Percentiles rank a stretch among this genome's conserved stretches.
Evolutionary conservation across 2,329 filamentous ascomycete genomes (phyloP).

Genomic region (Aspergillus chevalieri): DNA sequence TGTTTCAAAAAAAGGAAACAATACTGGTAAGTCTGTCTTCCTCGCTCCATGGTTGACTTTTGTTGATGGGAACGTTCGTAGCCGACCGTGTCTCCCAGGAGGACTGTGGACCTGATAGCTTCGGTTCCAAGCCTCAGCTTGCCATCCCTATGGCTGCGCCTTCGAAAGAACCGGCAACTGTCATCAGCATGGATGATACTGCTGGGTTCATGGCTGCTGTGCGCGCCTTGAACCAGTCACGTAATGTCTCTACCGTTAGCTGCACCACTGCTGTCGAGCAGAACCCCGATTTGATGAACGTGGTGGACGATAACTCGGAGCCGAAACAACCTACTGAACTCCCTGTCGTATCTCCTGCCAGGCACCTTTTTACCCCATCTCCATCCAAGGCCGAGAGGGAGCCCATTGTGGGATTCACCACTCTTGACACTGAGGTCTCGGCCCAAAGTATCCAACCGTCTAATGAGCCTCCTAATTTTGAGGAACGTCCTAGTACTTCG

Average conservation of each 20-base stretch:
- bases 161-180: background rate
- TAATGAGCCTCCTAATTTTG: background rate
- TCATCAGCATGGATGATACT: conserved; percentile 20
- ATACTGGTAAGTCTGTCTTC: background rate
- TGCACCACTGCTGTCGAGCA: background rate
- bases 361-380: background rate
- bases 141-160: background rate
- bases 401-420: background rate
- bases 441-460: background rate
- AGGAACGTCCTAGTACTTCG: background rate
- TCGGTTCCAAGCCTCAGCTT: background rate
- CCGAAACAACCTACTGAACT: background rate
- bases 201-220: conserved; percentile 23
- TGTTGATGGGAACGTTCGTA: background rate
- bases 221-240: conserved; percentile 11
- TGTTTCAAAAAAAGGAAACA: background rate
- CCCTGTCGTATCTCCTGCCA: background rate
- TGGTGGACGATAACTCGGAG: background rate
- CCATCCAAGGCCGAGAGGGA: background rate
- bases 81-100: background rate
- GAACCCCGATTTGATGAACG: background rate
- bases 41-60: too few relatives aligned
- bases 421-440: background rate
- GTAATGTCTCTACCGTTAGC: background rate
- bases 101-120: background rate